Conservation (phyloP, 2,329 filamentous ascomycete genomes). For the Colletotrichum coccodes region DNA sequence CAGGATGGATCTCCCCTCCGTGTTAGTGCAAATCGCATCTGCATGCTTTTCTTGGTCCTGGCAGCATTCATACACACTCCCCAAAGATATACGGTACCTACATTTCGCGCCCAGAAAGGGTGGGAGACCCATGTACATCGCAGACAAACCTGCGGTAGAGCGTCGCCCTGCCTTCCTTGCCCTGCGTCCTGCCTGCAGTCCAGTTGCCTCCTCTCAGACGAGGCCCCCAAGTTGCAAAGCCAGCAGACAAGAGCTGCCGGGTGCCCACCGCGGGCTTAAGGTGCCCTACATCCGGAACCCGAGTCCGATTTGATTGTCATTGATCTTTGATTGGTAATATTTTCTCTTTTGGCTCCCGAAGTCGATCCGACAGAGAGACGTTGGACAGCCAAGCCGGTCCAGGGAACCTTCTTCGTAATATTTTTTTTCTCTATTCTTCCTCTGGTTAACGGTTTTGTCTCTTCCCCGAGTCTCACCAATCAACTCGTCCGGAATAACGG, state of each 20-base stretch:
- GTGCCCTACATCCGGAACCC: slow-evolving; percentile 21
- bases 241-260: not conserved
- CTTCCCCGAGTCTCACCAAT: not conserved
- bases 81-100: slow-evolving; percentile 22
- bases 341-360: slow-evolving; percentile 15
- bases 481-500: not conserved
- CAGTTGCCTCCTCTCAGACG: not conserved
- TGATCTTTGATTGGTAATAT: slow-evolving; percentile 29
- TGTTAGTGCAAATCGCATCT: not conserved
- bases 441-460: not conserved
- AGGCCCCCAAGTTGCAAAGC: not conserved
- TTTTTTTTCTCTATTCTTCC: not conserved
- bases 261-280: slow-evolving; percentile 26
- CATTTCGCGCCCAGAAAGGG: slow-evolving; percentile 2
- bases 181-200: not conserved
- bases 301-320: slow-evolving; percentile 13
- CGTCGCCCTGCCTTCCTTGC: not conserved
- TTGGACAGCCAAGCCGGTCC: not conserved
- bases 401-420: not conserved
- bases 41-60: not conserved
- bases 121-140: not conserved
- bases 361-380: slow-evolving; percentile 20
- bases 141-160: not conserved
- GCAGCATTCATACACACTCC: not conserved
- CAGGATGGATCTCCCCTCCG: not conserved